Conservation (phyloP, 2,329 filamentous ascomycete species). For the Epicoccum nigrum region DNA sequence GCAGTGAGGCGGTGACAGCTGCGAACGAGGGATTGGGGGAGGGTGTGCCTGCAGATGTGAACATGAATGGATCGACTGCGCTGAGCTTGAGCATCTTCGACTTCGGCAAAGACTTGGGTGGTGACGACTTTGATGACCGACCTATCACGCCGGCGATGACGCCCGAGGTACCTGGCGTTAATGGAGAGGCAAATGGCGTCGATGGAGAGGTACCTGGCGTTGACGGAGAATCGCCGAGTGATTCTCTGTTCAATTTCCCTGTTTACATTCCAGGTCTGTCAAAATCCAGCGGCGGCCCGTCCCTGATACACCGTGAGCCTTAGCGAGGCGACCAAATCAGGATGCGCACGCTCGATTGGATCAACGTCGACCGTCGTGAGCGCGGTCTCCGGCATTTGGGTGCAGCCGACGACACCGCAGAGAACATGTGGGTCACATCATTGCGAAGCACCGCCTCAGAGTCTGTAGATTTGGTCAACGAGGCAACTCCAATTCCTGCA, state of each 20-base stretch:
- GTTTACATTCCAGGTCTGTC: neutral
- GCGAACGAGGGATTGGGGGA: neutral
- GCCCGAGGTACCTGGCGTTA: too few relatives aligned
- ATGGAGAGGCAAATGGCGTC: too few relatives aligned
- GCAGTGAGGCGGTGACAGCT: neutral
- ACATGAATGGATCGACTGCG: neutral
- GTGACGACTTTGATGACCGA: neutral
- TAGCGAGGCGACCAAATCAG: slow-evolving; percentile 5
- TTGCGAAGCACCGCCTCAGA: neutral
- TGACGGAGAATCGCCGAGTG: too few relatives aligned
- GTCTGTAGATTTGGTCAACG: too few relatives aligned
- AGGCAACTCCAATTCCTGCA: too few relatives aligned
- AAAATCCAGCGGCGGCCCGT: slow-evolving; percentile 1
- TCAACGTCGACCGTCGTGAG: slow-evolving; percentile 1
- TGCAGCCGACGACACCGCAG: neutral
- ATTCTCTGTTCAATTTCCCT: too few relatives aligned
- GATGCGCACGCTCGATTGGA: neutral
- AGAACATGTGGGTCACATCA: neutral
- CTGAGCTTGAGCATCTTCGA: neutral
- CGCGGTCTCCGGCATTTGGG: slow-evolving; percentile 2
- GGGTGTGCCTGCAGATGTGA: neutral
- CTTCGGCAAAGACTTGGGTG: neutral
- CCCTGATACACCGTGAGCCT: neutral
- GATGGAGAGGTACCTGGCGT: too few relatives aligned
- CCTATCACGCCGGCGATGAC: neutral